Evolutionary conservation across 768 basidiomycete species (phyloP), one percentile per base, ranked within the genome.

Genomic region (Tephrocybe sp.): DNA sequence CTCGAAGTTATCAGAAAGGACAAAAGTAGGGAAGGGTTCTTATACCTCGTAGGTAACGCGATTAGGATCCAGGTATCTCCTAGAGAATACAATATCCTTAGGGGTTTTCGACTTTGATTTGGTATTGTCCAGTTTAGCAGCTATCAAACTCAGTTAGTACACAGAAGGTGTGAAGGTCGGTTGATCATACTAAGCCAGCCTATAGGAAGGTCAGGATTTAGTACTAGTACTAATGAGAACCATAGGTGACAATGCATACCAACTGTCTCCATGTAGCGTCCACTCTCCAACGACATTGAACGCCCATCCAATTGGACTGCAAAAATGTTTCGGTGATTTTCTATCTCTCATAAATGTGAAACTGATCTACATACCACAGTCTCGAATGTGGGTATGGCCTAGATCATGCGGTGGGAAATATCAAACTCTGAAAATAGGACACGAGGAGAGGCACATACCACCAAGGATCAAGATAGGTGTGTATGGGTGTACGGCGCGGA

Each of bases 221-320:
- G 18, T 5, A 12, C 16, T 12, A 5, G 18, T 37, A 21, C 16
- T 16, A 6, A 8, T 7, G 12, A 19, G n/a, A 19, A 15, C 5
- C n/a, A 37, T n/a, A n/a, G n/a, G n/a, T n/a, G n/a, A 19, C 36
- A 12, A 37, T 19, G 36, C 36, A 13, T 43, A 87, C 90, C 92
- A 46, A 95, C 72, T 7, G 93, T 97, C 69, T 97, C 94, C 86
- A 96, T 89, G 62, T 95, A 96, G 18, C 91, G 74, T 18, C 94
- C 89, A 55, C 89, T 87, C 60, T 92, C 89, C 52, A 94, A 63
- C 1, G 85, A 75, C 74, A 93, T 90, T 0, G 86, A 84, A 16
- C 85, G 77, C 2, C 76, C 78, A 63, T 93, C 92, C 24, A 83
- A 69, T 63, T 84, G 83, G 25, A 79, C 82, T 83, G 44, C 6